Evolutionary conservation across 768 basidiomycete species (phyloP), one percentile per base, ranked within the genome.

Genomic region (Auriculariales sp.): DNA sequence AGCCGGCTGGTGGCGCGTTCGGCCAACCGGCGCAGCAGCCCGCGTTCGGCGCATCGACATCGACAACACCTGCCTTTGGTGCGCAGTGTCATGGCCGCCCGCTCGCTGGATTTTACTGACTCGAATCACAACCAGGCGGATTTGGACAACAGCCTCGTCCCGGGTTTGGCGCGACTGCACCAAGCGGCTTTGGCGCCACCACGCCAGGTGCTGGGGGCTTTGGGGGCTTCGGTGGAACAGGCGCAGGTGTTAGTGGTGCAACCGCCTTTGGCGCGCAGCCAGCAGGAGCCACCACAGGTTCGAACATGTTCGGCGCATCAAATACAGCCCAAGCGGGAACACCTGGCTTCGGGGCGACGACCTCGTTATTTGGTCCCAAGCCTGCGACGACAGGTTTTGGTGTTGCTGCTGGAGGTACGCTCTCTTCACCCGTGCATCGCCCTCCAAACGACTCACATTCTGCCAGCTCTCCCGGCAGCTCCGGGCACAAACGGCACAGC

Each of bases 401-500:
- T 4, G 54, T 64, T 11, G 58, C 66, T 10, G 53, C 63, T 28
- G 57, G 69, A 54, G 25, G 25, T 52, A 11, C 47, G 53, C 52
- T 44, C 42, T 47, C 46, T 24, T 45, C n/a, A n/a, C n/a, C n/a
- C n/a, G 39, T 63, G 54, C 56, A 67, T 59, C 10, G n/a, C 28
- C 12, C 47, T 24, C 35, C 36, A 24, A 52, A 1, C 49, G 42
- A 50, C 30, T 54, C 51, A 34, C 46, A 49, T n/a, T 44, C 27
- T 49, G 32, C 44, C 57, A 30, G 67, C 72, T 53, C 54, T 60
- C 48, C 65, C 71, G 24, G 68, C 80, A 25, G 72, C 75, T 11
- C n/a, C n/a, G n/a, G 75, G 83, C 4, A 78, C 79, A 1, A 79
- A 78, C 12, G 89, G 90, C 32, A 74, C 84, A 0, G 67, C 76